Percentiles rank a stretch among this genome's conserved stretches.
phyloP scores from a whole-genome alignment of 768 basidiomycete species.

The Boletellus ananas region DNA sequence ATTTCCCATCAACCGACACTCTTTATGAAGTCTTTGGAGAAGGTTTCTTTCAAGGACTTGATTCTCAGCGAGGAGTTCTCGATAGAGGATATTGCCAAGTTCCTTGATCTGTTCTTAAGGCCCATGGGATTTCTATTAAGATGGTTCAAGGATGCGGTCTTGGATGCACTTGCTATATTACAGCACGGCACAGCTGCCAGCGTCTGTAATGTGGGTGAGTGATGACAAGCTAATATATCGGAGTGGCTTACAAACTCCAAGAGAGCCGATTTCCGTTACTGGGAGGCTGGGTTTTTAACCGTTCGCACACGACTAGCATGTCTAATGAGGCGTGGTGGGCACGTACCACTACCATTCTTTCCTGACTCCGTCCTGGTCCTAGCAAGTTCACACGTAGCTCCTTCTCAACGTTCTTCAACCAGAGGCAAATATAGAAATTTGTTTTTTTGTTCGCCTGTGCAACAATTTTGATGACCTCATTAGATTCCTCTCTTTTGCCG shows the following conservation, averaged over 20 bases:
- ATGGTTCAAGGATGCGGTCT: constrained; percentile 28
- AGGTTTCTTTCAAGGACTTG: constrained; percentile 32
- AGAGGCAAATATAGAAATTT: constrained; percentile 30
- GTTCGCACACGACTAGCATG: constrained; percentile 14
- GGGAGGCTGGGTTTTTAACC: constrained; percentile 32
- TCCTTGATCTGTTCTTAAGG: constrained; percentile 1
- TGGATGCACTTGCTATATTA: constrained; percentile 21
- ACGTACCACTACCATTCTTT: constrained; percentile 5
- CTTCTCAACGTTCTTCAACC: constrained; percentile 8
- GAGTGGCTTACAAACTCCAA: not conserved
- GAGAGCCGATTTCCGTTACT: constrained; percentile 22
- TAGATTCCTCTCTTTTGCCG: constrained; percentile 26
- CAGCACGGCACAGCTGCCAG: constrained; percentile 8
- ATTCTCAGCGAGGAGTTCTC: constrained; percentile 31
- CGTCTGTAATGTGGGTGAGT: constrained; percentile 8
- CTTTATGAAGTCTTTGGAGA: constrained; percentile 27
- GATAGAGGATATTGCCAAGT: constrained; percentile 17
- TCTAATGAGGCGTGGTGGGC: constrained; percentile 34
- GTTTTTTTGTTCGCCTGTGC: constrained; percentile 31
- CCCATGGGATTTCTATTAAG: constrained; percentile 14
- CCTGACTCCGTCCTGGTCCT: not conserved
- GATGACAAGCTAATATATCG: no score
- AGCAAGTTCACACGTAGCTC: not conserved
- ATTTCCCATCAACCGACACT: constrained; percentile 29
- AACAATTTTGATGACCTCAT: constrained; percentile 29